These are phyloP conservation scores for Murraya koenigii DNA, from an alignment of 345 rosid genomes.

Conservation along the genomic window DNA sequence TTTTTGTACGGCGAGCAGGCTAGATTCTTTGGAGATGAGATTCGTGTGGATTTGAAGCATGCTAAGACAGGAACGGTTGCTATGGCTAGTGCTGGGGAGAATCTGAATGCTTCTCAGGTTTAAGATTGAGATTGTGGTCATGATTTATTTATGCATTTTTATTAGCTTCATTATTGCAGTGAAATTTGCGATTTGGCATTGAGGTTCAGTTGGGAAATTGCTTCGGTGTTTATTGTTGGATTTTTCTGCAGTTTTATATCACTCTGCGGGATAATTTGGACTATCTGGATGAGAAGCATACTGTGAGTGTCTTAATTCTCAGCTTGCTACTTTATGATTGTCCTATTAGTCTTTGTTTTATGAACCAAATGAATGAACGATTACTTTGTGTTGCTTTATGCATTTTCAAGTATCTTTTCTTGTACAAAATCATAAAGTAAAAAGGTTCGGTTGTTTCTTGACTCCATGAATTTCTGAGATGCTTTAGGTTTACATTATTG, in stretches of 20 bases:
- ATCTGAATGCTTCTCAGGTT: constrained; percentile 98
- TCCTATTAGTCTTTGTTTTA: background rate
- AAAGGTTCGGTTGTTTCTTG: background rate
- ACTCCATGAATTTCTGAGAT: background rate
- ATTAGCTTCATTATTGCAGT: background rate
- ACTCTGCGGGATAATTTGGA: constrained; percentile 86
- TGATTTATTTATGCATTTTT: background rate
- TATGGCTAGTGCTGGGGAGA: constrained; percentile 97
- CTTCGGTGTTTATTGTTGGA: constrained; percentile 15
- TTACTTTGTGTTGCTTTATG: background rate
- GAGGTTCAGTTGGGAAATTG: background rate
- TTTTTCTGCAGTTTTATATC: constrained; percentile 67
- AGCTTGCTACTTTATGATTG: background rate
- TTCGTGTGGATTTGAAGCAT: constrained; percentile 85
- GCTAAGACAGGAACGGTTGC: constrained; percentile 80
- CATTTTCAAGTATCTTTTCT: background rate
- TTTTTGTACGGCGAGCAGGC: constrained; percentile 89
- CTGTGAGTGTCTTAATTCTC: constrained; percentile 46
- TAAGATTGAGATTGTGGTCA: background rate
- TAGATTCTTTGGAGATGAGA: constrained; percentile 84
- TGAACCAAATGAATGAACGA: background rate
- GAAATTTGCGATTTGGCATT: background rate
- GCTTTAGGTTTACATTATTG: background rate
- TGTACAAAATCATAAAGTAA: background rate
- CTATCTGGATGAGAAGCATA: constrained; percentile 96